Percentiles rank a stretch among this genome's conserved stretches.
Conservation (phyloP, 768 basidiomycete species). For the Cyclocybe aegerita region DNA sequence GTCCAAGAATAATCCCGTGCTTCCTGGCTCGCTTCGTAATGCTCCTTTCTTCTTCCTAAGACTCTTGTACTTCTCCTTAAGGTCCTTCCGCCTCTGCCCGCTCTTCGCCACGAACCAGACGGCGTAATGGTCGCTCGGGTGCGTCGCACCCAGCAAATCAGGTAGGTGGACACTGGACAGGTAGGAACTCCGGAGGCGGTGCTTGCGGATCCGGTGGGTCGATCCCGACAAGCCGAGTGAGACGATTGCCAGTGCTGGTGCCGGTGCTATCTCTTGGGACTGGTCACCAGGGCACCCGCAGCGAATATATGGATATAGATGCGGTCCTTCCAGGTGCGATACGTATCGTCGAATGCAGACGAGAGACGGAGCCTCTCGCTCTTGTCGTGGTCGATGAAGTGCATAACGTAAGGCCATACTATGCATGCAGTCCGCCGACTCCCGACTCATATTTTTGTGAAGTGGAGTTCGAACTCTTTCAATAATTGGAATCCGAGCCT, state of each 20-base stretch:
- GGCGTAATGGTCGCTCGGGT: constrained; percentile 55
- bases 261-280: too few relatives aligned
- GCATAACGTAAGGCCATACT: constrained; percentile 39
- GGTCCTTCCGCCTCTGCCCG: constrained; percentile 9
- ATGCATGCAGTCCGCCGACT: too few relatives aligned
- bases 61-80: constrained; percentile 9
- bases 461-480: too few relatives aligned
- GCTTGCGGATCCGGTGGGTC: constrained; percentile 12
- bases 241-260: constrained; percentile 40
- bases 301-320: constrained; percentile 50
- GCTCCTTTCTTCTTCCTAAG: constrained; percentile 9
- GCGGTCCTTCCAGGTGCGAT: constrained; percentile 23
- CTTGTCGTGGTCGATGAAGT: constrained; percentile 49
- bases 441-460: too few relatives aligned
- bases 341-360: constrained; percentile 25
- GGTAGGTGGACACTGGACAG: constrained; percentile 30
- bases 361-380: constrained; percentile 21
- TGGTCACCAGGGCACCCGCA: constrained; percentile 68
- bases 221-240: constrained; percentile 30
- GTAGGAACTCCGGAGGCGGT: constrained; percentile 24
- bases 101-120: constrained; percentile 33
- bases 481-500: too few relatives aligned
- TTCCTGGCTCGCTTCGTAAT: constrained; percentile 16
- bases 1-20: too few relatives aligned
- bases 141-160: constrained; percentile 47